Evolutionary conservation across 2,329 filamentous ascomycete species (phyloP).

Genomic region (Dryadomyces quercivorus): DNA sequence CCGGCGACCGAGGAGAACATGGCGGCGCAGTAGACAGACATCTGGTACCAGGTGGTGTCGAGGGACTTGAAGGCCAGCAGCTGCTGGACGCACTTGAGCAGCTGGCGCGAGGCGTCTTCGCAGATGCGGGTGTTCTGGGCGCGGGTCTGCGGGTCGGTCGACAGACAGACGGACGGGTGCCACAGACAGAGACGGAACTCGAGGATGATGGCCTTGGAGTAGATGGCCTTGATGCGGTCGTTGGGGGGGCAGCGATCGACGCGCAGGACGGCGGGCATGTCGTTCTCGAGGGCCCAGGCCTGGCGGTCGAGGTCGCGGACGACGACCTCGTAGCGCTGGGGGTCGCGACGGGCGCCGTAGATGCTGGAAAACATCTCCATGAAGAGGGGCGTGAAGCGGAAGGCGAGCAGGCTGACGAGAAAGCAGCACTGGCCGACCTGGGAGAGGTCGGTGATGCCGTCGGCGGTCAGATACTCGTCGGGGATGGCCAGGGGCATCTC

Average conservation of each 20-base stretch:
- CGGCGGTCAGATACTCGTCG: slow-evolving; percentile 57
- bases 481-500: slow-evolving; percentile 61
- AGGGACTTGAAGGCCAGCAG: slow-evolving; percentile 54
- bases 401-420: slow-evolving; percentile 51
- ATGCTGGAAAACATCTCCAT: slow-evolving; percentile 66
- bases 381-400: slow-evolving; percentile 53
- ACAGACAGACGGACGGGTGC: slow-evolving; percentile 48
- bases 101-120: slow-evolving; percentile 50
- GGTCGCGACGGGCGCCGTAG: slow-evolving; percentile 56
- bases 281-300: slow-evolving; percentile 48
- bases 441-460: slow-evolving; percentile 42
- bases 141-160: slow-evolving; percentile 40
- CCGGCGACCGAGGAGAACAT: slow-evolving; percentile 62
- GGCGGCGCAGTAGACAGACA: slow-evolving; percentile 58
- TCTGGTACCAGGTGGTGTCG: slow-evolving; percentile 69
- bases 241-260: slow-evolving; percentile 29
- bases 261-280: slow-evolving; percentile 49
- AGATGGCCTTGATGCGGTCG: slow-evolving; percentile 38
- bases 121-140: slow-evolving; percentile 54
- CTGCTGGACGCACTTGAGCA: slow-evolving; percentile 47
- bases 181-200: slow-evolving; percentile 49
- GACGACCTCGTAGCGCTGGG: slow-evolving; percentile 49
- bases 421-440: slow-evolving; percentile 49
- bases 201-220: slow-evolving; percentile 38
- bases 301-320: slow-evolving; percentile 55